These are phyloP conservation scores for Mycena galopus DNA, from an alignment of 768 basidiomycete genomes.

Conservation along the genomic window DNA sequence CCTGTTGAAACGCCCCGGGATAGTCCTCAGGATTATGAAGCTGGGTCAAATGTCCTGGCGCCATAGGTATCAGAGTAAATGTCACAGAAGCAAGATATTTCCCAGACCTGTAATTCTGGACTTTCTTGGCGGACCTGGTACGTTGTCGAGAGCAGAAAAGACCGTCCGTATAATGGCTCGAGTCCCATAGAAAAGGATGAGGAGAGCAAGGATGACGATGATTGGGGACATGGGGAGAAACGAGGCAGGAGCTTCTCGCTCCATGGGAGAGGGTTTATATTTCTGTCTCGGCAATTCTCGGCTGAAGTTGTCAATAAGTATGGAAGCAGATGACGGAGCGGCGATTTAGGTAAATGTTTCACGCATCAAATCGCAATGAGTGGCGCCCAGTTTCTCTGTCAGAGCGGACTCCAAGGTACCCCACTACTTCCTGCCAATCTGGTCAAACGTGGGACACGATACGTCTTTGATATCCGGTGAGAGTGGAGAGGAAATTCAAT, in stretches of 20 bases:
- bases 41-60: background rate
- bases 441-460: background rate
- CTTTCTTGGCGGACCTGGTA: no score
- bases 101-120: no score
- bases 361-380: background rate
- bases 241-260: constrained; percentile 1
- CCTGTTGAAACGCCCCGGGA: no score
- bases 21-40: background rate
- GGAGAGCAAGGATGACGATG: no score
- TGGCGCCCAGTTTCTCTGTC: background rate
- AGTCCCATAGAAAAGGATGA: no score
- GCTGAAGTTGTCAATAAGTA: background rate
- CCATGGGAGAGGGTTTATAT: background rate
- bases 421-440: background rate
- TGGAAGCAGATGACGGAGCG: background rate
- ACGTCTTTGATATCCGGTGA: background rate
- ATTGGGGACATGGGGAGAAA: background rate
- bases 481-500: no score
- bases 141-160: no score
- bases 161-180: no score
- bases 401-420: background rate
- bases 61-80: background rate
- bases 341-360: background rate
- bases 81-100: no score
- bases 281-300: background rate